Percentiles rank a stretch among this genome's conserved stretches.
phyloP scores from a whole-genome alignment of 2,329 filamentous ascomycete species.

The Zymoseptoria pseudotritici region DNA sequence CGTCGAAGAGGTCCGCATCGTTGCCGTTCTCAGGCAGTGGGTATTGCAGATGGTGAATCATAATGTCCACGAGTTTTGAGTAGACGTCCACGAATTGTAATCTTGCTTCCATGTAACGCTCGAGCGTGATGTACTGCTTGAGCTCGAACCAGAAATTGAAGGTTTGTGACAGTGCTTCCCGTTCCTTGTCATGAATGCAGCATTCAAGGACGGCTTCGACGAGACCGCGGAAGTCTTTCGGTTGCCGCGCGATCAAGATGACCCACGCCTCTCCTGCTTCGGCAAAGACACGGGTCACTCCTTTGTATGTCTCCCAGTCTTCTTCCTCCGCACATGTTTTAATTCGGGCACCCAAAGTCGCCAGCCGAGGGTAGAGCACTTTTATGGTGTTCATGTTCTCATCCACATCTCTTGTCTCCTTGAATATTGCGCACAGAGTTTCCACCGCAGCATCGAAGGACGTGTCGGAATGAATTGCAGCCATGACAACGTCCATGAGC shows the following conservation, averaged over 20 bases:
- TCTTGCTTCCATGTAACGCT: slow-evolving; percentile 78
- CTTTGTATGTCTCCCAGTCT: slow-evolving; percentile 78
- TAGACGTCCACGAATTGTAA: slow-evolving; percentile 73
- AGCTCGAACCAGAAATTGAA: slow-evolving; percentile 98
- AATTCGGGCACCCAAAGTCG: slow-evolving; percentile 71
- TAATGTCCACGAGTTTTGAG: slow-evolving; percentile 82
- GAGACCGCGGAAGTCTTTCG: slow-evolving; percentile 69
- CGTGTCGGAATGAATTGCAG: slow-evolving; percentile 64
- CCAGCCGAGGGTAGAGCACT: slow-evolving; percentile 70
- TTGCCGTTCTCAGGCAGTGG: slow-evolving; percentile 64
- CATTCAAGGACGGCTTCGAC: slow-evolving; percentile 92
- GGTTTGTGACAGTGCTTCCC: slow-evolving; percentile 85
- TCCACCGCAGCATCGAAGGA: slow-evolving; percentile 86
- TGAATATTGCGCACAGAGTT: slow-evolving; percentile 83
- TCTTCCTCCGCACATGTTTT: slow-evolving; percentile 67
- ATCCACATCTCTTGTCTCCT: slow-evolving; percentile 88
- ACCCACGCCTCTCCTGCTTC: slow-evolving; percentile 95
- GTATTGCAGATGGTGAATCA: slow-evolving; percentile 84
- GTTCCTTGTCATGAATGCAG: slow-evolving; percentile 75
- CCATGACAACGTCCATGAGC: slow-evolving; percentile 71
- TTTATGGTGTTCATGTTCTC: slow-evolving; percentile 79
- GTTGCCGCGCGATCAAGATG: slow-evolving; percentile 78
- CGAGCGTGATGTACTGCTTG: slow-evolving; percentile 89
- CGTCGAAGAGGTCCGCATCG: slow-evolving; percentile 79
- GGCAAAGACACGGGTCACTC: slow-evolving; percentile 80